Base-by-base conservation (phyloP, 768 basidiomycete species). In the Suillus discolor region DNA sequence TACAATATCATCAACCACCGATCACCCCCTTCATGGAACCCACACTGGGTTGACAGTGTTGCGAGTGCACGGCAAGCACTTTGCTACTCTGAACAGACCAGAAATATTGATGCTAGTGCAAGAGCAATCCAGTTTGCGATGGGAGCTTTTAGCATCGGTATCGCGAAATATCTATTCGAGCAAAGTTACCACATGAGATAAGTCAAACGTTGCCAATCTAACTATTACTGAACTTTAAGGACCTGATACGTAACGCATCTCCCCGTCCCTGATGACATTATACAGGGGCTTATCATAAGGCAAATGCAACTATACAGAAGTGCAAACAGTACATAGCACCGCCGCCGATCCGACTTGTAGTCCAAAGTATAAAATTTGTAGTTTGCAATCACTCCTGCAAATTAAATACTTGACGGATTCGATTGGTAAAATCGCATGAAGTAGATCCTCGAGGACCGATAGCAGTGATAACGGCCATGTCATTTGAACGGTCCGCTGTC, bases 381-480 rank as follows among this genome's bases (percentile, higher is more conserved):
- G 15, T 54, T 1, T 36, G 36, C 15, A 36, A 55, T 55, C 12
- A 59, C 39, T 18, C 38, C 25, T 59, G 23, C 18, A 59, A 23
- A 18, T 28, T 59, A 20, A 41, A 59, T 28, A 59, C 57, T 39
- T 59, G 25, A 18, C 39, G 57, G 16, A 59, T 59, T 41, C 57
- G 57, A 41, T 28, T 41, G 23, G 57, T 59, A 28, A 28, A 59
- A 28, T 59, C 57, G 18, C 39, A 59, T 28, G 4, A 25, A 59
- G 23, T 59, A 41, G 38, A 39, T 6, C 57, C 57, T 11, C 57
- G 57, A 20, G 57, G 57, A 41, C 39, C 57, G 12, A 16, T 41
- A 1, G 57, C 57, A 12, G 16, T 59, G 23, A 41, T 18, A 9
- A 12, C 7, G 23, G 57, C 13, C 23, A 39, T 16, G 9, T 59